Evolutionary conservation across 495 filamentous ascomycete species (phyloP).

Genomic region (Beverwykella pulmonaria): DNA sequence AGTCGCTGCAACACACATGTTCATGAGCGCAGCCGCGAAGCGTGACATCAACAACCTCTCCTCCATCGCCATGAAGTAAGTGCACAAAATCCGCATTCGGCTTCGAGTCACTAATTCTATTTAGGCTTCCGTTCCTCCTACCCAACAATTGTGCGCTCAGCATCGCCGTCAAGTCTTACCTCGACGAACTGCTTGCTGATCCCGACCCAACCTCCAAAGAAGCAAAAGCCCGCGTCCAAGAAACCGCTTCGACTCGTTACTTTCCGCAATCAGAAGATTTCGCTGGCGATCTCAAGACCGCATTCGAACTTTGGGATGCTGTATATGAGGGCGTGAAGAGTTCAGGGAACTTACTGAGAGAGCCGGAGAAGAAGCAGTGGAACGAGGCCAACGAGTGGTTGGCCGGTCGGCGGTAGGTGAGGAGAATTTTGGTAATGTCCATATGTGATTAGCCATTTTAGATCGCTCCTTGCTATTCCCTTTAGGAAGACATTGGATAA

Average conservation of each 20-base stretch:
- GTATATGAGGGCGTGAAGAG: constrained; percentile 68
- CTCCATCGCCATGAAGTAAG: constrained; percentile 72
- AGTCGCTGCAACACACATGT: constrained; percentile 72
- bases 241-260: constrained; percentile 63
- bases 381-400: constrained; percentile 41
- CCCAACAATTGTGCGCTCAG: constrained; percentile 82
- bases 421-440: not conserved
- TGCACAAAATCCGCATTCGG: constrained; percentile 11
- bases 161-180: constrained; percentile 87
- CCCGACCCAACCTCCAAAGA: constrained; percentile 58
- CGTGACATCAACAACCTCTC: constrained; percentile 71
- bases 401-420: constrained; percentile 18
- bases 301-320: constrained; percentile 82
- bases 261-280: constrained; percentile 80
- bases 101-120: not conserved
- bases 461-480: not conserved
- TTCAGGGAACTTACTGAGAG: constrained; percentile 47
- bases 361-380: constrained; percentile 33
- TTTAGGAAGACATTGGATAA: not conserved
- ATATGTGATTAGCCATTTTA: not conserved
- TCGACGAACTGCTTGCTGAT: constrained; percentile 76
- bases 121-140: constrained; percentile 79
- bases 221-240: constrained; percentile 61
- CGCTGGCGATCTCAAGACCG: constrained; percentile 72
- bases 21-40: constrained; percentile 75